Conservation (phyloP, 2,329 filamentous ascomycete species). For the Leptographium radiaticola region DNA sequence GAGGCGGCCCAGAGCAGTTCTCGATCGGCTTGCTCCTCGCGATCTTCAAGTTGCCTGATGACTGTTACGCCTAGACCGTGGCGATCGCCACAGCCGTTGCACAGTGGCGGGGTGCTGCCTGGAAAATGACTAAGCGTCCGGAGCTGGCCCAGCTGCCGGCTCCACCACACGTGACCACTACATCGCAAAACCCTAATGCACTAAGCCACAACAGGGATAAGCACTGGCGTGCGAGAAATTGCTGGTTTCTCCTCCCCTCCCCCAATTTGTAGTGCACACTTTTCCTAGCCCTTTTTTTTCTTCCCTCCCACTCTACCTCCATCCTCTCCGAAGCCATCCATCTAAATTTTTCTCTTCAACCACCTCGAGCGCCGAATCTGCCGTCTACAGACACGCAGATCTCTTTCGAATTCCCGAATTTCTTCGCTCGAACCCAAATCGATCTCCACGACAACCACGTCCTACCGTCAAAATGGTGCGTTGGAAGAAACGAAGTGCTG, state of each 20-base stretch:
- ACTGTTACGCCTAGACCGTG: background rate
- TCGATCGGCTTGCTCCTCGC: background rate
- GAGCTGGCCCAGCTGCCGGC: conserved; percentile 2
- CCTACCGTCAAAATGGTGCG: conserved; percentile 56
- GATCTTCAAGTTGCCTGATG: background rate
- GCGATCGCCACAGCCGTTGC: too few relatives aligned
- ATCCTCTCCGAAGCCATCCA: conserved; percentile 4
- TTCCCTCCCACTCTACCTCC: conserved; percentile 10
- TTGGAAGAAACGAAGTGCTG: background rate
- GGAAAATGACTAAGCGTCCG: background rate
- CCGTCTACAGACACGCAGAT: conserved; percentile 24
- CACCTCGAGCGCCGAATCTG: conserved; percentile 39
- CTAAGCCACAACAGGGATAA: conserved; percentile 6
- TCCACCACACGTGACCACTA: conserved; percentile 6
- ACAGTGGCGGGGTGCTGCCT: background rate
- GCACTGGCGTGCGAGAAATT: conserved; percentile 3
- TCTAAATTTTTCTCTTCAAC: conserved; percentile 20
- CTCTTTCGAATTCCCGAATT: conserved; percentile 32
- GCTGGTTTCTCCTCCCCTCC: conserved; percentile 32
- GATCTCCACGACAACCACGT: conserved; percentile 22
- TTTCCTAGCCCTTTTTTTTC: conserved; percentile 11
- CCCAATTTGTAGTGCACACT: conserved; percentile 2
- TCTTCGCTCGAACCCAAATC: conserved; percentile 28
- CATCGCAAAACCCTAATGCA: conserved; percentile 10
- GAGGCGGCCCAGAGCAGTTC: background rate